Evolutionary conservation across 768 basidiomycete species (phyloP).

Genomic region (Collybia nuda): DNA sequence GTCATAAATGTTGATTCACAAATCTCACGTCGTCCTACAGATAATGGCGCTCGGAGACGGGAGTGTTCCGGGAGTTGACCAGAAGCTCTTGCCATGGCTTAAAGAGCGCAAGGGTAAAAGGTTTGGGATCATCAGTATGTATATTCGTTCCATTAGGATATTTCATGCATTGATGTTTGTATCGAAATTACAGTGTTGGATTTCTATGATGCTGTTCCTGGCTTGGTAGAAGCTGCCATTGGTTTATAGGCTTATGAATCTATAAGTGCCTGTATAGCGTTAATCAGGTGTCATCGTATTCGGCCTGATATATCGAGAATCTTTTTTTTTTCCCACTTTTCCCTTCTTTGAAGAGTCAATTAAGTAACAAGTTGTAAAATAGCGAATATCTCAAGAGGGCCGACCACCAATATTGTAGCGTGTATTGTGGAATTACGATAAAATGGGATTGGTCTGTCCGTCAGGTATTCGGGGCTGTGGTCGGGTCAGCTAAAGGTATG

Average conservation of each 20-base stretch:
- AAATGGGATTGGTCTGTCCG: no score
- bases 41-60: conserved; percentile 44
- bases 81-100: conserved; percentile 42
- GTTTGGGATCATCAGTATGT: conserved; percentile 48
- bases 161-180: background rate
- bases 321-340: no score
- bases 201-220: conserved; percentile 46
- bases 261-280: no score
- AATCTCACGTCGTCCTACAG: conserved; percentile 17
- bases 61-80: conserved; percentile 38
- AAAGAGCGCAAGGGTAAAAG: conserved; percentile 39
- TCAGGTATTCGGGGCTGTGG: no score
- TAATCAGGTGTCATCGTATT: no score
- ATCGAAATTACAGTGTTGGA: conserved; percentile 36
- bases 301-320: no score
- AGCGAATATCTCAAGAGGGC: no score
- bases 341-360: no score
- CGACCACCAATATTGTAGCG: no score
- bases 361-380: no score
- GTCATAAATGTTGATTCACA: background rate
- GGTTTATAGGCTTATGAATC: conserved; percentile 21
- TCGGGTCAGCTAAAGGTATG: conserved; percentile 10
- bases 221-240: conserved; percentile 45
- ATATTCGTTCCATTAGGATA: background rate
- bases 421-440: no score